These are phyloP conservation scores for Corymbia maculata DNA, from an alignment of 345 rosid genomes.

Conservation along the genomic window DNA sequence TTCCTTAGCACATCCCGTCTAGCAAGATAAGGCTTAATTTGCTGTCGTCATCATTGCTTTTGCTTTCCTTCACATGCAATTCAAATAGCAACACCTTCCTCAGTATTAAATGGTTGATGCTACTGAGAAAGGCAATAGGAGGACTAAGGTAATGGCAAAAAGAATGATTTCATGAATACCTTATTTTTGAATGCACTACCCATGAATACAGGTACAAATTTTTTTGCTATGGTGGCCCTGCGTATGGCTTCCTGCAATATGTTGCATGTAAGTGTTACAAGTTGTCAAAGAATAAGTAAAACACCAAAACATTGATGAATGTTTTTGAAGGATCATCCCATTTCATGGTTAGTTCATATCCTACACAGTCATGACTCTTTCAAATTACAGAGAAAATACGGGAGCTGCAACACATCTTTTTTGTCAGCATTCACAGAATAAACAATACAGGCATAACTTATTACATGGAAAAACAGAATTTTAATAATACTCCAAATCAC, in stretches of 20 bases:
- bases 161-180: constrained; percentile 27
- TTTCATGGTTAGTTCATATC: neutral
- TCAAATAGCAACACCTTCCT: neutral
- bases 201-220: constrained; percentile 95
- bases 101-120: neutral
- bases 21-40: neutral
- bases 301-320: neutral
- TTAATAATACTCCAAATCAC: neutral
- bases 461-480: neutral
- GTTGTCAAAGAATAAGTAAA: neutral
- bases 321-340: neutral
- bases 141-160: neutral
- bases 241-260: constrained; percentile 76
- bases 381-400: neutral
- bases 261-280: neutral
- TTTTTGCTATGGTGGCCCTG: constrained; percentile 87
- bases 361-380: neutral
- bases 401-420: neutral
- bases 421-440: neutral
- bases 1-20: neutral
- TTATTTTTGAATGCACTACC: constrained; percentile 99
- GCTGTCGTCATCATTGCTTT: neutral
- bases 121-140: neutral
- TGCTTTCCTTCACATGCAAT: neutral
- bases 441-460: neutral